These are phyloP conservation scores for Fusarium falciforme DNA, from an alignment of 2,329 filamentous ascomycete species.

Conservation along the genomic window DNA sequence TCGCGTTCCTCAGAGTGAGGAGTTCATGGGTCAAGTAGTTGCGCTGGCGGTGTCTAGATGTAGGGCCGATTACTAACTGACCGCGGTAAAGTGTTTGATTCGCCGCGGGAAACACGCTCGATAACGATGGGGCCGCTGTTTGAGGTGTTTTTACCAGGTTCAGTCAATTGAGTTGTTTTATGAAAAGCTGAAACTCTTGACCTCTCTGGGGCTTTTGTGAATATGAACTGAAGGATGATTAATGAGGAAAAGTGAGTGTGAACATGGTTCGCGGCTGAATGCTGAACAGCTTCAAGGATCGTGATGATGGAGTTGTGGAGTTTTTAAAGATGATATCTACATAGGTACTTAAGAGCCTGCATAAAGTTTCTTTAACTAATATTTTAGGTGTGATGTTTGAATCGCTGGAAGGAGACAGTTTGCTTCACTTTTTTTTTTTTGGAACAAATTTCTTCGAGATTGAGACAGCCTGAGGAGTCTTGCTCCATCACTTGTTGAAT, in stretches of 20 bases:
- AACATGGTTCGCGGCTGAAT: not conserved
- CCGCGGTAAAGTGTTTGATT: constrained; percentile 1
- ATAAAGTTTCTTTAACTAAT: accelerated
- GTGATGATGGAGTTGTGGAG: not conserved
- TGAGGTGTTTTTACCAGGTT: not conserved
- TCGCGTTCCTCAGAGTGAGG: not conserved
- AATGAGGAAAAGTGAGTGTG: not conserved
- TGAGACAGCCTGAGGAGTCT: not conserved
- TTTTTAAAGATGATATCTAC: not conserved
- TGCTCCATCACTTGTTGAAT: not conserved
- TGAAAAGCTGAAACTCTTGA: no score
- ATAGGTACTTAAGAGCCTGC: not conserved
- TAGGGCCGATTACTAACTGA: not conserved
- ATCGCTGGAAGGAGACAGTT: not conserved
- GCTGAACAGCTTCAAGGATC: not conserved
- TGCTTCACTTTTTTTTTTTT: not conserved
- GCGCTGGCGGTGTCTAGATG: not conserved
- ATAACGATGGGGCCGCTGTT: not conserved
- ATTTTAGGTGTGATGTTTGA: not conserved
- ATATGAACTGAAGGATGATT: not conserved
- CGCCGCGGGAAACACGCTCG: not conserved
- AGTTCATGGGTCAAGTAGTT: not conserved
- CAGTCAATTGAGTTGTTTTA: not conserved
- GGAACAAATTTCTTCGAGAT: not conserved
- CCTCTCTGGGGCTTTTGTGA: not conserved